Percentiles rank a stretch among this genome's conserved stretches.
These are phyloP conservation scores for Casuarina glauca DNA, from an alignment of 306 rosid genomes.

Conservation along the genomic window DNA sequence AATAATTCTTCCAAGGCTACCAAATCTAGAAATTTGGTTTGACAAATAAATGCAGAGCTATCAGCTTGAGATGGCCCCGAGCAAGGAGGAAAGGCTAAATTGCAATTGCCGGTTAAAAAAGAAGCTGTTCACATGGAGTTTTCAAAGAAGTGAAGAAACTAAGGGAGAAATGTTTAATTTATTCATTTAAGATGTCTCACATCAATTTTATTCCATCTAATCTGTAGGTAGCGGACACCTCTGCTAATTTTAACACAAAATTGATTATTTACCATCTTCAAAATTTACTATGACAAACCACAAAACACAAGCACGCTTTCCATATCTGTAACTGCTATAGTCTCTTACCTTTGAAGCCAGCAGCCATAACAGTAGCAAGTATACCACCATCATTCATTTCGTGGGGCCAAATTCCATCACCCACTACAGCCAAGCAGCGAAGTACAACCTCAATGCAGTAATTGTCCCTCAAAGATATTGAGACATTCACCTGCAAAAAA, in stretches of 20 bases:
- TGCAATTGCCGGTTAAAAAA: background rate
- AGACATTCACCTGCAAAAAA: slow-evolving; percentile 63
- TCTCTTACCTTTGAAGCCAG: slow-evolving; percentile 91
- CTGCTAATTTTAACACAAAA: slow-evolving; percentile 7
- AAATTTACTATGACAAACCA: background rate
- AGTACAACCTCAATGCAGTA: slow-evolving; percentile 84
- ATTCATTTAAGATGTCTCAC: background rate
- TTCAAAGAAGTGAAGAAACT: background rate
- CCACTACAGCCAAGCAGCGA: slow-evolving; percentile 76
- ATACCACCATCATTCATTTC: slow-evolving; percentile 74
- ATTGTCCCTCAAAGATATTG: slow-evolving; percentile 65
- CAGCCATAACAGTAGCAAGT: slow-evolving; percentile 72
- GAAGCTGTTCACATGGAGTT: background rate
- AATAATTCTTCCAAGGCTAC: background rate
- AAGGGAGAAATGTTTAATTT: background rate
- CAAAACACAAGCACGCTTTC: background rate
- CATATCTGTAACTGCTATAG: slow-evolving; percentile 6
- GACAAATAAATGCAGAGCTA: background rate
- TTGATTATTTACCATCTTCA: background rate
- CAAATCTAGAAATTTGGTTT: background rate
- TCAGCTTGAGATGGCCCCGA: background rate
- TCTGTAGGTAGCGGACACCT: background rate
- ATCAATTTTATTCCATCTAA: background rate
- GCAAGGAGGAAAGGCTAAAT: background rate
- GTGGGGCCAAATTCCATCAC: slow-evolving; percentile 81